Conservation (phyloP, 176 grass and related monocot genomes). For the Secale cereale region DNA sequence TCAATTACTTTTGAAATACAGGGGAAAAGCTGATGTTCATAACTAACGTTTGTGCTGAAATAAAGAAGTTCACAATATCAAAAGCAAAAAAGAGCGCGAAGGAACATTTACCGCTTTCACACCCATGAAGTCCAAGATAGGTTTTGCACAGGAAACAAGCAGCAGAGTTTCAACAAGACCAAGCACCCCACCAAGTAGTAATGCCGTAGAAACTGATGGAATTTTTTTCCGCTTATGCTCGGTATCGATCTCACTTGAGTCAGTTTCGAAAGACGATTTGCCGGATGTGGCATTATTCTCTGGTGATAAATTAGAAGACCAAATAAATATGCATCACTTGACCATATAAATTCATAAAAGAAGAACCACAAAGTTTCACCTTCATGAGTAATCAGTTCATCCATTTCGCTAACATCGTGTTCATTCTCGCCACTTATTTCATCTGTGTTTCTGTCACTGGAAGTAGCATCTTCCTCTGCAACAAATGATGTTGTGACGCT, state of each 20-base stretch:
- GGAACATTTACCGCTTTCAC: conserved; percentile 40
- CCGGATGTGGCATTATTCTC: conserved; percentile 9
- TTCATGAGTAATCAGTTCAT: conserved; percentile 37
- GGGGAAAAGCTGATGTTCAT: not conserved
- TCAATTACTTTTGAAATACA: not conserved
- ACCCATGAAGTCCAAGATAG: conserved; percentile 65
- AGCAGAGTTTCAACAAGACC: conserved; percentile 53
- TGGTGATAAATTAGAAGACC: conserved; percentile 6
- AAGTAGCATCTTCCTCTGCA: conserved; percentile 80
- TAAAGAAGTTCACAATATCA: not conserved
- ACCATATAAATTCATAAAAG: not conserved
- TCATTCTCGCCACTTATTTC: conserved; percentile 25
- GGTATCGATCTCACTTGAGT: not conserved
- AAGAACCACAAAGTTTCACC: conserved; percentile 27
- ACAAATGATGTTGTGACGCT: conserved; percentile 97
- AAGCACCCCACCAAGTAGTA: conserved; percentile 54
- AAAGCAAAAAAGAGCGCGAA: not conserved
- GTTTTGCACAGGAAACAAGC: conserved; percentile 49
- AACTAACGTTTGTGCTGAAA: not conserved
- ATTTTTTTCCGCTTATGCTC: conserved; percentile 43
- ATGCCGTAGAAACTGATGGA: conserved; percentile 61
- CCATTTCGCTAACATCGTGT: conserved; percentile 44
- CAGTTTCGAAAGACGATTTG: conserved; percentile 22
- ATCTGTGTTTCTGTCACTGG: conserved; percentile 23
- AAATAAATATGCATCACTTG: not conserved